Evolutionary conservation across 352 stramenopile species (phyloP), one percentile per base, ranked within the genome.

Genomic region (Phytophthora niederhauseri): DNA sequence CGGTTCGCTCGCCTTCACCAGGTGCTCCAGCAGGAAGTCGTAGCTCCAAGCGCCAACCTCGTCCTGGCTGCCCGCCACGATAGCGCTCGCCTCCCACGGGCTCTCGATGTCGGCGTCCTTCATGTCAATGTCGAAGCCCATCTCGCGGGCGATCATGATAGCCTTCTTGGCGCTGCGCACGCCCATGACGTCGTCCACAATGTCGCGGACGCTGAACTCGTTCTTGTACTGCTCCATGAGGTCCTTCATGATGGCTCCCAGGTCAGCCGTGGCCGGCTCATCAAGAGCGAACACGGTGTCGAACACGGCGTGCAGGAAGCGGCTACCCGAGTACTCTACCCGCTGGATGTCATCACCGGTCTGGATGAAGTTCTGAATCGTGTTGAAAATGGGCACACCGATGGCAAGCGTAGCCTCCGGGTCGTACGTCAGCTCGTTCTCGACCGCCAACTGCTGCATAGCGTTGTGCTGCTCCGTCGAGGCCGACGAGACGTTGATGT

Each of bases 101-200:
- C 79, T 85, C 14, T 69, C 52, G 30, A 93, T 83, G 24, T 75
- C 74, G 2, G 92, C 83, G 56, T 97, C 84, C 50, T 84, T 61
- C 45, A 97, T 80, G 14, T 96, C 76, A 1, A 88, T 70, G 20
- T 90, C 66, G 56, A 98, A 89, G 6, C 94, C 94, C 31, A 99
- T 81, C 64, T 99, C 96, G 14, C 91, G 88, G n/a, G 92, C 95
- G 46, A 99, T 80, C 55, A 98, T 82, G 64, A 99, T 91, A 1
- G 97, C 81, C 64, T 94, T 97, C 68, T 96, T 92, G 49, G 93
- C 91, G 31, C 84, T 91, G 58, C 94, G 94, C 34, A 94, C 75
- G 46, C 96, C 95, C 64, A 79, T 95, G 51, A 98, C 75, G 85
- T 99, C 94, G 53, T 99, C 94, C n/a, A 97, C 85, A 17, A 98